Conservation (phyloP, 257 asterid genomes). For the Gardenia jasminoides region DNA sequence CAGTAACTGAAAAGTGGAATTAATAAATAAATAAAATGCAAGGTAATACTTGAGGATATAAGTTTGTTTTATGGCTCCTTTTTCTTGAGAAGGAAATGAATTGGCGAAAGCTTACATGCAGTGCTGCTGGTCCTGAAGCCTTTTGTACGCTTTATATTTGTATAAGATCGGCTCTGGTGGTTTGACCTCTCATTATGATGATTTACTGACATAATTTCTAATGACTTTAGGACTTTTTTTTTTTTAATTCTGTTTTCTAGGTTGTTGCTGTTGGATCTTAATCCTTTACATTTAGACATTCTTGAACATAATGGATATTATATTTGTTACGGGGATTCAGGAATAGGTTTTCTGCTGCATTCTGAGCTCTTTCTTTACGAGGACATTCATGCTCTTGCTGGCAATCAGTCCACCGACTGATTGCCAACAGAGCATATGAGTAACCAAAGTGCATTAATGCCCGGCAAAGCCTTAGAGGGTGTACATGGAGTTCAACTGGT, state of each 20-base stretch:
- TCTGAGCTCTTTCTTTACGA: constrained; percentile 15
- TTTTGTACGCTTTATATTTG: neutral
- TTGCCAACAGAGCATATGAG: constrained; percentile 67
- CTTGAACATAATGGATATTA: neutral
- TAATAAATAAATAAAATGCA: neutral
- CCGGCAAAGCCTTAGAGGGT: constrained; percentile 55
- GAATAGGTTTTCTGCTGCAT: constrained; percentile 22
- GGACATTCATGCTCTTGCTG: constrained; percentile 34
- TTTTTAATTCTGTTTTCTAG: neutral
- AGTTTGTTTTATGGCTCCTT: neutral
- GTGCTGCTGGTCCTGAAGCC: neutral
- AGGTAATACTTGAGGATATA: neutral
- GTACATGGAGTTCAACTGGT: constrained; percentile 67
- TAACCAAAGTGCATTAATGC: constrained; percentile 47
- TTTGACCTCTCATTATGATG: neutral
- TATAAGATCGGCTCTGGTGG: neutral
- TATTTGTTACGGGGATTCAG: constrained; percentile 28
- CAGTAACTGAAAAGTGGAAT: neutral
- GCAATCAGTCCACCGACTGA: constrained; percentile 87
- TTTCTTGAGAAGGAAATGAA: neutral
- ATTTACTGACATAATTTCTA: neutral
- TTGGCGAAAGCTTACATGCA: neutral
- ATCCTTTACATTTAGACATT: neutral
- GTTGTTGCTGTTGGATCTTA: neutral
- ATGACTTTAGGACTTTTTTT: neutral